Evolutionary conservation across 768 basidiomycete genomes (phyloP).

Genomic region (Boletus rubescentipes): DNA sequence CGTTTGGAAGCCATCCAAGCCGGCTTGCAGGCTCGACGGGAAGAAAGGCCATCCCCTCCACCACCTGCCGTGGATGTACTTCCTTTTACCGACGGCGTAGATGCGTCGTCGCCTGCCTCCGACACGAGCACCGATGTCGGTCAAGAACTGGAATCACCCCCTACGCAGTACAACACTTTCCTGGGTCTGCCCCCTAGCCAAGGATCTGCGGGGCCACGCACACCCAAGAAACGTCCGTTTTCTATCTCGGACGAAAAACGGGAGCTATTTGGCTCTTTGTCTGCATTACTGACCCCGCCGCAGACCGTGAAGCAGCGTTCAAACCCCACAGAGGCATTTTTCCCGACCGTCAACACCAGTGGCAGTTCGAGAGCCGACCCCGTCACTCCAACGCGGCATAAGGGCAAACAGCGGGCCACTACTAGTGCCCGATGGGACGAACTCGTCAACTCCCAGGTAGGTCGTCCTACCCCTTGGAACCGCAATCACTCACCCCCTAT

Average conservation of each 20-base stretch:
- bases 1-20: constrained; percentile 12
- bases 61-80: neutral
- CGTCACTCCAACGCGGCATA: constrained; percentile 22
- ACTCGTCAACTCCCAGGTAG: constrained; percentile 7
- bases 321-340: neutral
- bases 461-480: neutral
- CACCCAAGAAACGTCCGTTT: constrained; percentile 13
- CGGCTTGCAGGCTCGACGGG: constrained; percentile 1
- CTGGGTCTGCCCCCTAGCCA: constrained; percentile 18
- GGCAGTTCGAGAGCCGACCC: constrained; percentile 4
- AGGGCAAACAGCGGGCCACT: constrained; percentile 27
- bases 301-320: neutral
- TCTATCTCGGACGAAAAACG: neutral
- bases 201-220: constrained; percentile 13
- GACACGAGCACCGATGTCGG: neutral
- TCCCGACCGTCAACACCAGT: neutral
- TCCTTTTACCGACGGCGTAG: constrained; percentile 16
- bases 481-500: neutral
- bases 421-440: neutral
- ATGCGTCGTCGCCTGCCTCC: neutral
- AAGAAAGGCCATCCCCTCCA: neutral
- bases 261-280: neutral
- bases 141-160: neutral
- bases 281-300: constrained; percentile 24
- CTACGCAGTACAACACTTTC: constrained; percentile 16